Conservation (phyloP, 768 basidiomycete genomes). For the Phlegmacium glaucopus region DNA sequence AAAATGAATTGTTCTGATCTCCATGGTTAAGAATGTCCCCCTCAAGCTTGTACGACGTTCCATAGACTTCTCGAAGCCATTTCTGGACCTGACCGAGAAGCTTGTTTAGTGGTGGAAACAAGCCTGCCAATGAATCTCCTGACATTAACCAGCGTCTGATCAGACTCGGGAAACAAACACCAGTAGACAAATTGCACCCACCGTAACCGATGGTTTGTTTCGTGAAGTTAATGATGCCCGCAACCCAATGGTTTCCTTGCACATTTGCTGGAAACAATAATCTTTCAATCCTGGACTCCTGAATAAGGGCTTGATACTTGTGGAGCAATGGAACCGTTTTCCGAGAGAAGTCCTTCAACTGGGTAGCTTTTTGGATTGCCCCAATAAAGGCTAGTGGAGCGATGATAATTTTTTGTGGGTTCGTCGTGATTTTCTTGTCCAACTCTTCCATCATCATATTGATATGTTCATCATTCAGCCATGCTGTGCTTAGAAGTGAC, state of each 20-base stretch:
- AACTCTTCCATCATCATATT: neutral
- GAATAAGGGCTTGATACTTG: conserved; percentile 4
- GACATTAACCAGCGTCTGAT: neutral
- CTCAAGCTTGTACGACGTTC: neutral
- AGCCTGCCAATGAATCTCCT: too few relatives aligned
- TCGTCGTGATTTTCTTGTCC: neutral
- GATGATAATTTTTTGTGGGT: neutral
- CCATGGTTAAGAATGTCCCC: conserved; percentile 7
- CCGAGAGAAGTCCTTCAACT: neutral
- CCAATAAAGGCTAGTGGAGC: neutral
- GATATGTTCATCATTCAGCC: neutral
- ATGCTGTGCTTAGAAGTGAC: neutral
- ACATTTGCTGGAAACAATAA: conserved; percentile 15
- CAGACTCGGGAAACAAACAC: neutral
- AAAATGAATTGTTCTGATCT: conserved; percentile 14
- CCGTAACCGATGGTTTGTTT: conserved; percentile 7
- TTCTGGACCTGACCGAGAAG: neutral
- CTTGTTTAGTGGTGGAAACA: too few relatives aligned
- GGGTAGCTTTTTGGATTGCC: neutral
- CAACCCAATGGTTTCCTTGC: conserved; percentile 20
- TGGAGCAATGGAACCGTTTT: neutral
- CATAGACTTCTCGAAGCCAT: neutral
- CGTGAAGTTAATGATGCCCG: conserved; percentile 11
- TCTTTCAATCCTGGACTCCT: neutral
- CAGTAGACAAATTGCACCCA: neutral